Conservation (phyloP, 495 filamentous ascomycete genomes). For the Thermochaetoides thermophila region DNA sequence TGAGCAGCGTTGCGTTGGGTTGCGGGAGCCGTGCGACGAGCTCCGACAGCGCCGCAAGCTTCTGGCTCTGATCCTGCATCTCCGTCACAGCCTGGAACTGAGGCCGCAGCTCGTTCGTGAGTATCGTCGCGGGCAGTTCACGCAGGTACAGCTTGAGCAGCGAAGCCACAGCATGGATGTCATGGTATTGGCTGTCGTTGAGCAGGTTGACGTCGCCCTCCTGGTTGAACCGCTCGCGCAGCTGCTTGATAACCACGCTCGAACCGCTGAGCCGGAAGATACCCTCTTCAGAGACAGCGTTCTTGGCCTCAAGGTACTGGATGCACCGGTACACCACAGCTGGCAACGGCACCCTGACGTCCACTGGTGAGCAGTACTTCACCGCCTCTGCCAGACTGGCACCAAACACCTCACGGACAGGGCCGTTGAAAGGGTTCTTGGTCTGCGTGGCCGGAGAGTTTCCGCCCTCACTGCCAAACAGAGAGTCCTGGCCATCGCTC, state of each 20-base stretch:
- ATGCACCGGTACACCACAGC: constrained; percentile 96
- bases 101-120: constrained; percentile 79
- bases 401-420: constrained; percentile 67
- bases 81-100: constrained; percentile 80
- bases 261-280: constrained; percentile 94
- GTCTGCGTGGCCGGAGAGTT: constrained; percentile 9
- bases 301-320: constrained; percentile 77
- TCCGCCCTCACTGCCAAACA: constrained; percentile 24
- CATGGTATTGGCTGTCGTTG: constrained; percentile 71
- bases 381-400: constrained; percentile 79
- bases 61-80: constrained; percentile 59
- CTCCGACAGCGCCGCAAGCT: constrained; percentile 66
- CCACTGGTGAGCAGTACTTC: constrained; percentile 56
- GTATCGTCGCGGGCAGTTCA: constrained; percentile 77
- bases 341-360: constrained; percentile 58
- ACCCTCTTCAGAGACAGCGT: constrained; percentile 75
- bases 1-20: constrained; percentile 64
- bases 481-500: constrained; percentile 32
- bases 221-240: constrained; percentile 82
- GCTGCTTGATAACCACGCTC: constrained; percentile 78
- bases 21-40: constrained; percentile 74
- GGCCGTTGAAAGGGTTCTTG: constrained; percentile 35
- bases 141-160: constrained; percentile 88
- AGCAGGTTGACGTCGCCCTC: constrained; percentile 89
- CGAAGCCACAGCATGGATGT: constrained; percentile 91